Evolutionary conservation across 192 early-diverging fungal genomes (phyloP), one percentile per base, ranked within the genome.

Genomic region (Backusella psychrophila): DNA sequence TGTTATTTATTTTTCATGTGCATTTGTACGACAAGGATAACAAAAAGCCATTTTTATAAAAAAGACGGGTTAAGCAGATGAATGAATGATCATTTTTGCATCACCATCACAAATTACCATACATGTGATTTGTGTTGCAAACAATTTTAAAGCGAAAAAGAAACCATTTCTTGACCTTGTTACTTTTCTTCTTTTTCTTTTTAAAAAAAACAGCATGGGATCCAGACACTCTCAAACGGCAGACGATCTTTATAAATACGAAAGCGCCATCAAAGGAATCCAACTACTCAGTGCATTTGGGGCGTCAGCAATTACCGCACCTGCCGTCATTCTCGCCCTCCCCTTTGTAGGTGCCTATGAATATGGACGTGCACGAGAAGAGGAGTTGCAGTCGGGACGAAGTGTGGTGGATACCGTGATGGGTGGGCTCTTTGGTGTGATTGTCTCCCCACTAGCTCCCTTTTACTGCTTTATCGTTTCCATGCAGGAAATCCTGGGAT

Each of bases 341-440:
- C 78, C 78, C 19, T 53, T 80, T n/a, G 4, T 80, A 4, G 70
- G 69, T 34, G 74, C 78, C 9, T 80, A 71, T 19, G 68, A 72
- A 29, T 75, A 46, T 65, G 73, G 65, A 17, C 63, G 31, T 3
- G 78, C 66, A 4, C 67, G 46, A 63, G 53, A 71, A 4, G 68
- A 72, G 0, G 68, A 75, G 52, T 36, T 75, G 26, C 33, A 65
- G 12, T 46, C 68, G n/a, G 73, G 74, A 4, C 53, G 31, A 17
- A 59, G 63, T 12, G 6, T 75, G 2, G 44, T 80, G 0, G 52
- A 66, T 33, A 69, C 74, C 9, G 41, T 75, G 12, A 72, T 75
- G 11, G 76, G 70, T 2, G 71, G 70, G 4, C 44, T 77, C 49
- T 74, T 72, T 49, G 78, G 78, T 34, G 74, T 75, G 1, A 44